Evolutionary conservation across 257 asterid species (phyloP).

Genomic region (Nicotiana attenuata): DNA sequence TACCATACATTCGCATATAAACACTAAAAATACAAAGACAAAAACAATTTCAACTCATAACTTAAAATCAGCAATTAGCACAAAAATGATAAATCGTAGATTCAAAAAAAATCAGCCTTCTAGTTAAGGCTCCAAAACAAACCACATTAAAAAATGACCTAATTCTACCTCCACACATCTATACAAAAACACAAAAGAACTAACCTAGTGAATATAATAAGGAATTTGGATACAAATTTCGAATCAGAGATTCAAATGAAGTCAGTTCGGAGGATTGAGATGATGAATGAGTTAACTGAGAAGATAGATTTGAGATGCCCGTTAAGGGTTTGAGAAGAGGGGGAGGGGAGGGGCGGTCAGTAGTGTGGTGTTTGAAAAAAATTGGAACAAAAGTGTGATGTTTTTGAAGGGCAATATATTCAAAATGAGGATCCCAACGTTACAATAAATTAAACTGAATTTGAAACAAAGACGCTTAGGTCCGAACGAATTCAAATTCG

Average conservation of each 20-base stretch:
- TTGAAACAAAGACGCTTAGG: constrained; percentile 15
- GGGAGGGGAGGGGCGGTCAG: background rate
- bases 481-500: constrained; percentile 23
- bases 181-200: background rate
- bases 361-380: background rate
- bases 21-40: background rate
- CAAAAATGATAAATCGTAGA: background rate
- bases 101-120: background rate
- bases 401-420: too few relatives aligned
- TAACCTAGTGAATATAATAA: background rate
- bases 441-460: constrained; percentile 6
- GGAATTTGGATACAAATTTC: background rate
- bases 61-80: background rate
- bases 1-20: background rate
- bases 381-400: too few relatives aligned
- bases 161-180: background rate
- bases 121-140: background rate
- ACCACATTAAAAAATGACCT: background rate
- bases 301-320: constrained; percentile 5
- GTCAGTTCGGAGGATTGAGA: background rate
- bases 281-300: background rate
- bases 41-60: background rate
- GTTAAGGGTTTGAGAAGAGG: background rate
- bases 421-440: too few relatives aligned
- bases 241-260: background rate